Base-by-base conservation (phyloP, 2,329 filamentous ascomycete genomes). In the Ophiocordyceps sinensis region DNA sequence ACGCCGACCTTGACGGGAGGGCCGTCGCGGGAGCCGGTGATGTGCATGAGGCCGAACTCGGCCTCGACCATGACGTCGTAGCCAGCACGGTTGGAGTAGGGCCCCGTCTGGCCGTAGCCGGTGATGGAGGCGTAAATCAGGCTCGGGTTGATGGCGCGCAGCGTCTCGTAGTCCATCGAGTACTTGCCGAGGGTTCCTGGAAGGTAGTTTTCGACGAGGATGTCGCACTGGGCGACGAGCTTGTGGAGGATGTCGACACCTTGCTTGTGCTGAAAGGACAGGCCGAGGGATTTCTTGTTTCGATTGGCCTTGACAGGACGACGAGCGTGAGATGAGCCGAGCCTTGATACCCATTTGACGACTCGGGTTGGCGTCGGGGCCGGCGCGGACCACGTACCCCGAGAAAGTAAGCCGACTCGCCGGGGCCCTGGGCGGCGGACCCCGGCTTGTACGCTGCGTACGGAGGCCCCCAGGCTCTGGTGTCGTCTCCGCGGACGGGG, bases 31-130 rank as follows among this genome's bases (percentile, higher is more conserved):
- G 75, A 75, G 28, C 91, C 91, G 0, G 91, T 98, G 52, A 98
- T 96, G 63, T 98, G 91, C 91, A 98, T 98, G 43, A 98, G 66
- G 1, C 91, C 91, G 64, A 98, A 88, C 59, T 96, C 91, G 44
- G 91, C 91, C 66, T 98, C 91, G 11, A 98, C 89, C 89, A 98
- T 98, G 50, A 98, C 91, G 62, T 98, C 91, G 68, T 98, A 98
- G 5, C 91, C 91, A 4, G 91, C 87, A 13, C 91, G 75, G 47
- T 79, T 75, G 6, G 81, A 77, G 61, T 94, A 94, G 0, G 91
- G 91, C 0, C 91, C 91, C 1, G 85, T 94, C 58, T 98, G 91
- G 2, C 91, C 91, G 56, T 96, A 98, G 1, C 91, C 91, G 0
- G 91, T 98, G 52, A 98, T 94, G 50, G 86, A 94, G 13, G 89